These are phyloP conservation scores for Rhodotorula glutinis DNA, from an alignment of 1,284 basidiomycete genomes.

Conservation along the genomic window DNA sequence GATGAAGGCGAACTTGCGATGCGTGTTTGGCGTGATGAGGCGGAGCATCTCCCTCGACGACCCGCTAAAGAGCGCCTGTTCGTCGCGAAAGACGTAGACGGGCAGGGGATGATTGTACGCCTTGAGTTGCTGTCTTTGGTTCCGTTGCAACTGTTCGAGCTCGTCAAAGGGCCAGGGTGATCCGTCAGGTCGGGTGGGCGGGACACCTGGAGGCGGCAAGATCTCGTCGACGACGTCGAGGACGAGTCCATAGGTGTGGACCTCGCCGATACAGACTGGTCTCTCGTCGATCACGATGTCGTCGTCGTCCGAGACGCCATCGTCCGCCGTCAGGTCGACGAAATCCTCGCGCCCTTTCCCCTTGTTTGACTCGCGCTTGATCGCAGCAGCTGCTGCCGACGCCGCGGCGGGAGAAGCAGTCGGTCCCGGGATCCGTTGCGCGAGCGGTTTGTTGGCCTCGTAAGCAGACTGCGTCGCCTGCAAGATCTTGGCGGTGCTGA, in stretches of 20 bases:
- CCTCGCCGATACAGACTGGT: constrained; percentile 76
- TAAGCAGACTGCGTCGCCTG: background rate
- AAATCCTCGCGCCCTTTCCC: constrained; percentile 7
- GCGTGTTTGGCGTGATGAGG: constrained; percentile 64
- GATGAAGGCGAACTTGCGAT: constrained; percentile 75
- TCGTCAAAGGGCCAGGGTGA: constrained; percentile 22
- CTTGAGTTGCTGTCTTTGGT: constrained; percentile 39
- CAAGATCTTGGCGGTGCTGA: background rate
- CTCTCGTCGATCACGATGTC: constrained; percentile 29
- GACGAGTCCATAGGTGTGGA: constrained; percentile 75
- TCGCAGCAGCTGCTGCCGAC: background rate
- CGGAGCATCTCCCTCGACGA: constrained; percentile 70
- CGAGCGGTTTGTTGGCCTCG: background rate
- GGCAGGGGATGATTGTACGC: constrained; percentile 15
- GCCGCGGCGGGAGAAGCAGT: background rate
- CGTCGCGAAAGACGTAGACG: constrained; percentile 22
- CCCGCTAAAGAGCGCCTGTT: constrained; percentile 47
- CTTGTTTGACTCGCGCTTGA: constrained; percentile 1
- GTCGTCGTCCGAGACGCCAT: constrained; percentile 24
- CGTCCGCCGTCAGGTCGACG: constrained; percentile 27
- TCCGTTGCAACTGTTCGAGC: constrained; percentile 40
- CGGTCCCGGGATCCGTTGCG: background rate
- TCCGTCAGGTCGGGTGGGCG: constrained; percentile 25
- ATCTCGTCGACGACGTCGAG: constrained; percentile 79
- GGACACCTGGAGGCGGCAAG: constrained; percentile 49